Base-by-base conservation (phyloP, 1,284 basidiomycete species). In the Thecaphora thlaspeos region DNA sequence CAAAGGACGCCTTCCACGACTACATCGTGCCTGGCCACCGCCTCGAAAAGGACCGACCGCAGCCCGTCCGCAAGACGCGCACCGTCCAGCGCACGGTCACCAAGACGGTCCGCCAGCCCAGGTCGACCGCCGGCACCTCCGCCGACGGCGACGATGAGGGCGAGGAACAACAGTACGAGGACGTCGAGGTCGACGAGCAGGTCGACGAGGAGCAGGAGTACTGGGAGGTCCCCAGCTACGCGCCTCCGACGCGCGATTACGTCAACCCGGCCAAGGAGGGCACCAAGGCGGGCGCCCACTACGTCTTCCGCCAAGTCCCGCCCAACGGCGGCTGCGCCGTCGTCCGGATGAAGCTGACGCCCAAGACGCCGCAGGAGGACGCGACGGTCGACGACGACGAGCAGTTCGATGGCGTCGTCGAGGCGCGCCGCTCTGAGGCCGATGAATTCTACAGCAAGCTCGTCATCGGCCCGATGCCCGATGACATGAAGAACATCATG, bases 1-100 rank as follows among this genome's bases (percentile, higher is more conserved):
- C 90, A 72, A 98, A 98, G 81, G 94, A 98, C 74, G 93, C 88
- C n/a, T 97, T 98, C 83, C 92, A 98, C 76, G 93, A 97, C 78
- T 89, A 97, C 77, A 89, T 97, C 78, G 87, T 97, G 61, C 86
- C 87, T 3, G 82, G 82, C 15, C 93, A 96, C 79, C 87, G 71
- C 28, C 55, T 63, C 41, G 70, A 73, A 42, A 72, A 73, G 53
- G 70, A 72, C 46, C 70, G 66, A 26, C 69, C 70, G 39, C 51
- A 73, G 55, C 46, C 61, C 4, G 40, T 73, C 30, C 48, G 64
- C 24, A 72, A 57, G 55, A 71, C 62, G 17, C 63, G 63, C 41
- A 70, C 43, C 45, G 61, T 65, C 53, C 67, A 55, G 54, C 67
- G 51, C 59, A 68, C 52, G 15, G 55, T 61, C 39, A 60, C 69